phyloP scores from a whole-genome alignment of 1,284 basidiomycete genomes.

The Boletus semigastroideus region DNA sequence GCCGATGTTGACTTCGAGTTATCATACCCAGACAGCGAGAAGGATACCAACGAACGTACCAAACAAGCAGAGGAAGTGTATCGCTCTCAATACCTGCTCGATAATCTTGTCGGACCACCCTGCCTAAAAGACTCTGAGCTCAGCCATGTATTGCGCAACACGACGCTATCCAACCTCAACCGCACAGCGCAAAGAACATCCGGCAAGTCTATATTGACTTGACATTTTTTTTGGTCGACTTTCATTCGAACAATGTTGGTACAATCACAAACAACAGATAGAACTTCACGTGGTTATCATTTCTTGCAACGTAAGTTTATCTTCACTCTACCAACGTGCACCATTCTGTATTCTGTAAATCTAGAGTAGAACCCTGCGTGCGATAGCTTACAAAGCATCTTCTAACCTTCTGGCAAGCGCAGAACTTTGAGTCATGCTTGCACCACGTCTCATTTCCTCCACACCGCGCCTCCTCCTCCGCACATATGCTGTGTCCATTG shows the following conservation, averaged over 20 bases:
- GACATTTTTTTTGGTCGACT: no score
- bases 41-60: not conserved
- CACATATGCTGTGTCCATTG: slow-evolving; percentile 60
- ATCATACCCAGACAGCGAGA: not conserved
- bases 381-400: not conserved
- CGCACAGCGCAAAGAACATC: no score
- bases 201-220: no score
- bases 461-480: slow-evolving; percentile 23
- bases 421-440: not conserved
- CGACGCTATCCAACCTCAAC: not conserved
- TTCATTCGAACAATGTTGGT: no score
- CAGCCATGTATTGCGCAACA: not conserved
- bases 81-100: not conserved
- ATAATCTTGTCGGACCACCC: not conserved
- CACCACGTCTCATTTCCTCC: not conserved
- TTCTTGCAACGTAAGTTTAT: no score
- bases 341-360: no score
- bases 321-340: no score
- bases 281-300: no score
- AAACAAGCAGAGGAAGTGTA: not conserved
- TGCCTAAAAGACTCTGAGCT: not conserved
- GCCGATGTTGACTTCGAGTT: not conserved
- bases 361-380: no score
- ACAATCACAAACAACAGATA: no score
- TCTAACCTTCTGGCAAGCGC: no score